These are phyloP conservation scores for Spinacia oleracea DNA, from an alignment of 179 eudicot genomes.

Conservation along the genomic window DNA sequence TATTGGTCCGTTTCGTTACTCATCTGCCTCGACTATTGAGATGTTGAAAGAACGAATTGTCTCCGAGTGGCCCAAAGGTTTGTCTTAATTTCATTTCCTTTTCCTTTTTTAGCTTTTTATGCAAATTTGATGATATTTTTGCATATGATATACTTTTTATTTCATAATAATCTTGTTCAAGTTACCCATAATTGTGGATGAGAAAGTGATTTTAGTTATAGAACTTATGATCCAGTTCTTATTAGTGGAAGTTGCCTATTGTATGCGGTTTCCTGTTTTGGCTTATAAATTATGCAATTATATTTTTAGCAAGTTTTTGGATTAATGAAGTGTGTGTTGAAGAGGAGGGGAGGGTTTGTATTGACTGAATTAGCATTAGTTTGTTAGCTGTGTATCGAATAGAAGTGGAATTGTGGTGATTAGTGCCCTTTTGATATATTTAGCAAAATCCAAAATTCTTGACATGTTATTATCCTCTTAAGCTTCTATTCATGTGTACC, in stretches of 20 bases:
- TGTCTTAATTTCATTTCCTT: background rate
- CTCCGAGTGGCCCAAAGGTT: constrained; percentile 98
- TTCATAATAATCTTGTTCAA: background rate
- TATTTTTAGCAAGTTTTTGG: background rate
- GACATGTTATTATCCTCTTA: background rate
- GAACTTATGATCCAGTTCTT: background rate
- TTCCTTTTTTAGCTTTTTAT: background rate
- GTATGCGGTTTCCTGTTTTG: constrained; percentile 2
- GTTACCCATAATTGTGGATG: background rate
- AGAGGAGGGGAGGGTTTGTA: too few relatives aligned
- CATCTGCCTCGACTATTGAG: constrained; percentile 78
- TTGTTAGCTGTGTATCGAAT: background rate
- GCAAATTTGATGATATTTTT: background rate
- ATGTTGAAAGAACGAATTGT: constrained; percentile 86
- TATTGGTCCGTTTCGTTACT: constrained; percentile 86
- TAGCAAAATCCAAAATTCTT: background rate
- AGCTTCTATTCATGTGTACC: background rate
- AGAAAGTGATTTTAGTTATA: constrained; percentile 1
- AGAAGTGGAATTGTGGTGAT: background rate
- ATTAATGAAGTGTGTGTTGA: background rate
- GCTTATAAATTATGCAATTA: background rate
- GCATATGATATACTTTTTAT: background rate
- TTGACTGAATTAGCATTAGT: background rate
- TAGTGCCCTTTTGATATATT: background rate
- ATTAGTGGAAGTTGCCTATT: background rate